Evolutionary conservation across 192 early-diverging fungal species (phyloP), one percentile per base, ranked within the genome.

Genomic region (Entomortierella beljakovae): DNA sequence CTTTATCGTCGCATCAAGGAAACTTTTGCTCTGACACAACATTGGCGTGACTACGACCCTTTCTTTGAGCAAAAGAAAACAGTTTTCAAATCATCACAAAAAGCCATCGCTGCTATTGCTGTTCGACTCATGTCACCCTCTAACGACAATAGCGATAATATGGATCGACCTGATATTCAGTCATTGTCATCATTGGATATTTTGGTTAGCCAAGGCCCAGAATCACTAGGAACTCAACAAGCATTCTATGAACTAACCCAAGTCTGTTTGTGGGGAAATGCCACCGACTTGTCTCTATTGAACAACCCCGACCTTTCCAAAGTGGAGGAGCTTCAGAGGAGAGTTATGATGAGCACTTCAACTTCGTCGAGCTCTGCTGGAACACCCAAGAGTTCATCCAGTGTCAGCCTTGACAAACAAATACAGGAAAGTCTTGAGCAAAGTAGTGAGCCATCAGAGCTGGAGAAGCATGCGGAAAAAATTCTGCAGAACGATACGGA

Each of bases 221-320:
- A 72, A 46, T 51, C 72, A 52, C 32, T 77, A 58, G 50, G 51
- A 28, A 37, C 73, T 26, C 3, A 58, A 68, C 62, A 61, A 32
- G 46, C 73, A 8, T 93, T 93, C 65, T 81, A 87, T 69, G 94
- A 93, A 69, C 68, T 95, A 70, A 71, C 87, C 33, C 88, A 92
- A 73, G 86, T 94, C 32, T 92, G 88, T 28, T 80, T 98, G 49
- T 98, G 96, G 96, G 96, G 96, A 5, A 98, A 98, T 84, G 90
- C 92, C 33, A 91, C 91, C 0, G 96, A 96, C 59, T 79, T 96
- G 57, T 94, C 92, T 53, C 85, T 98, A 65, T 80, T 95, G 51
- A 86, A 89, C 1, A 89, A 93, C 59, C 87, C 93, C 38, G 87
- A 82, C 46, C 73, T 85, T 57, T 89, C 87, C 37, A 90, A 90